These are phyloP conservation scores for Verticillium isaacii DNA, from an alignment of 2,329 filamentous ascomycete genomes.

Conservation along the genomic window DNA sequence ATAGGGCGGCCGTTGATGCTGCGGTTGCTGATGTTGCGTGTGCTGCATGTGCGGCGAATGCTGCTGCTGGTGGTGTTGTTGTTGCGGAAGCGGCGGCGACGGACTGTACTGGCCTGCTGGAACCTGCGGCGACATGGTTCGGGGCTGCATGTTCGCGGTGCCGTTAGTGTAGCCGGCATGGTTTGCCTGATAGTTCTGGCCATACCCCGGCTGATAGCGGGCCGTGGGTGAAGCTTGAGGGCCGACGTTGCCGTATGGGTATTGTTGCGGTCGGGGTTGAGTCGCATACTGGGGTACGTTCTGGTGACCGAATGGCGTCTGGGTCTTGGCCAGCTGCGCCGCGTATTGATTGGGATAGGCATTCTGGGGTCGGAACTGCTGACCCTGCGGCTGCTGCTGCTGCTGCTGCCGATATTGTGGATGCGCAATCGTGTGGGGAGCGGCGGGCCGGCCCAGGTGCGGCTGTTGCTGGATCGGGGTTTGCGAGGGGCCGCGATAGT, in stretches of 20 bases:
- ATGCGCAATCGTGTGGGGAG: conserved; percentile 25
- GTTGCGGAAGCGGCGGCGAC: conserved; percentile 10
- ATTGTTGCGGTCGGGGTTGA: conserved; percentile 36
- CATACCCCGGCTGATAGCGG: conserved; percentile 32
- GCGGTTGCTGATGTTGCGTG: conserved; percentile 12
- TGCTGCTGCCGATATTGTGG: conserved; percentile 32
- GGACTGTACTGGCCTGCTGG: conserved; percentile 33
- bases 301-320: conserved; percentile 47
- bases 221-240: conserved; percentile 36
- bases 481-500: conserved; percentile 35
- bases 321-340: conserved; percentile 46
- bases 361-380: conserved; percentile 46
- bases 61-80: conserved; percentile 17
- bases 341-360: conserved; percentile 42
- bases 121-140: conserved; percentile 41
- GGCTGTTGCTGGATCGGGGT: conserved; percentile 35
- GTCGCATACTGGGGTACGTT: conserved; percentile 42
- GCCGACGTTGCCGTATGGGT: conserved; percentile 28
- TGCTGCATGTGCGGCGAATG: conserved; percentile 8
- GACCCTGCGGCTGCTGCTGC: conserved; percentile 28
- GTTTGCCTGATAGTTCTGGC: conserved; percentile 29
- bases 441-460: conserved; percentile 21
- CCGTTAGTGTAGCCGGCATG: conserved; percentile 39
- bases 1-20: conserved; percentile 16
- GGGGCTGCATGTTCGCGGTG: conserved; percentile 28